A percentile compares a stretch with the other conserved stretches of the same genome.
Evolutionary conservation across 202 grass and related monocot genomes (phyloP).

Genomic region (Brachypodium distachyon): DNA sequence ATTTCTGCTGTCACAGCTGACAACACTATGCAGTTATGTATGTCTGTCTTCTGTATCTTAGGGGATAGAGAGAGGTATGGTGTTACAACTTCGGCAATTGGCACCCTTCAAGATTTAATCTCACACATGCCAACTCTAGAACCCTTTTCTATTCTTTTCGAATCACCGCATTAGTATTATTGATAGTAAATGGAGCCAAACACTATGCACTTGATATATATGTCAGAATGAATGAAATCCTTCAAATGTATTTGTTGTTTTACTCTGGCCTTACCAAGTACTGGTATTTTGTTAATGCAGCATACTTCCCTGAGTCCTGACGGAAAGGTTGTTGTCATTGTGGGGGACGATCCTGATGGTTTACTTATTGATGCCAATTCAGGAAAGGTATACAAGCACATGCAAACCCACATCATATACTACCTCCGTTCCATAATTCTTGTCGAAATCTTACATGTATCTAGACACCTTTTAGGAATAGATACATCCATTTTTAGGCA

Average conservation of each 20-base stretch:
- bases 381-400: conserved; percentile 54
- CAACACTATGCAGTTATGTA: background rate
- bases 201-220: conserved; percentile 2
- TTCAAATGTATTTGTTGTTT: background rate
- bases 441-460: no score
- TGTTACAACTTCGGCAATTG: background rate
- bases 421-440: no score
- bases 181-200: background rate
- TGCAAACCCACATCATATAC: background rate
- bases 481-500: no score
- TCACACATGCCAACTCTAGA: background rate
- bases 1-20: background rate
- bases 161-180: background rate
- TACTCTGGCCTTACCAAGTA: background rate
- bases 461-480: no score
- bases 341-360: conserved; percentile 70
- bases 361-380: conserved; percentile 77
- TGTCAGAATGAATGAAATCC: background rate
- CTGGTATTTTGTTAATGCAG: conserved; percentile 43
- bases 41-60: background rate
- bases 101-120: background rate
- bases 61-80: background rate
- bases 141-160: background rate
- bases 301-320: conserved; percentile 81
- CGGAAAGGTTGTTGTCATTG: conserved; percentile 66